phyloP scores from a whole-genome alignment of 129 eudicot species.

The Tanacetum coccineum region DNA sequence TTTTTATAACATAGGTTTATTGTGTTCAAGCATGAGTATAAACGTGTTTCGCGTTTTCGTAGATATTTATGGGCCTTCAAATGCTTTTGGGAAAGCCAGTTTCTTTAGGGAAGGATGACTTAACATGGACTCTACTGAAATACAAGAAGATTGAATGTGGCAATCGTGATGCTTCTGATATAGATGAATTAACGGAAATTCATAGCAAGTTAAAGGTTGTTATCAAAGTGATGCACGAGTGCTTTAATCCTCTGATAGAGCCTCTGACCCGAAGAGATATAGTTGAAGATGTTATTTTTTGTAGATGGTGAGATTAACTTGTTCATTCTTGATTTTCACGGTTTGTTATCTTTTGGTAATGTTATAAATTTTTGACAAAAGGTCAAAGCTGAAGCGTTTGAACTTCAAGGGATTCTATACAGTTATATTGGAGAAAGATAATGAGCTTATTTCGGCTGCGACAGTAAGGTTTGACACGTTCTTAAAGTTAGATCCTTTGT shows the following conservation, averaged over 20 bases:
- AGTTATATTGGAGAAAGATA: conserved; percentile 66
- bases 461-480: conserved; percentile 43
- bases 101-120: conserved; percentile 41
- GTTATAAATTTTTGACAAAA: conserved; percentile 18
- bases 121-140: conserved; percentile 66
- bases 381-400: conserved; percentile 74
- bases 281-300: conserved; percentile 65
- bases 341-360: neutral
- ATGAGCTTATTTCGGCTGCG: conserved; percentile 63
- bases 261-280: conserved; percentile 55
- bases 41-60: conserved; percentile 5
- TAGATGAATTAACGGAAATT: conserved; percentile 28
- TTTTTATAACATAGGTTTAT: conserved; percentile 4
- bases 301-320: conserved; percentile 44
- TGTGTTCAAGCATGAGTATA: neutral
- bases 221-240: conserved; percentile 65
- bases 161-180: conserved; percentile 19
- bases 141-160: conserved; percentile 25
- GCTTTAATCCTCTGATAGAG: conserved; percentile 69
- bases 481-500: neutral
- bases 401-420: conserved; percentile 69
- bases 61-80: conserved; percentile 53
- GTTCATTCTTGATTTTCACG: neutral
- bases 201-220: conserved; percentile 55
- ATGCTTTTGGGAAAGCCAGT: conserved; percentile 46